Conservation (phyloP, 148 eudicot species). For the Silene uniflora region DNA sequence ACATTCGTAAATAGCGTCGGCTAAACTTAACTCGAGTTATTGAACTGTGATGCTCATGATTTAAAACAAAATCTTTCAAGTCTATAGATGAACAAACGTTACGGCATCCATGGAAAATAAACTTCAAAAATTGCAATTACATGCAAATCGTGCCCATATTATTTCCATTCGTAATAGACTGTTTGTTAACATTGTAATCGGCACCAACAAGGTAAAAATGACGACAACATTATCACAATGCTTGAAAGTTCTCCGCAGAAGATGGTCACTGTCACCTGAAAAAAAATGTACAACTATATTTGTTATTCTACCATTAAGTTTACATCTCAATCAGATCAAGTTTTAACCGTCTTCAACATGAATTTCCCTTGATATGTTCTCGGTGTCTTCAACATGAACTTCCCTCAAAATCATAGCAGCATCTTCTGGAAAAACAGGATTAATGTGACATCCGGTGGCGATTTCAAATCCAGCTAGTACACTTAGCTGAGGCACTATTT, state of each 20-base stretch:
- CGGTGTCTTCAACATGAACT: constrained; percentile 28
- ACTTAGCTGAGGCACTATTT: constrained; percentile 79
- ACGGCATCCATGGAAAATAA: background rate
- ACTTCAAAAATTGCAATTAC: background rate
- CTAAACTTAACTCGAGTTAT: too few species aligned
- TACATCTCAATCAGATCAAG: constrained; percentile 14
- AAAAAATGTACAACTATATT: background rate
- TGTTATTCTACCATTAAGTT: background rate
- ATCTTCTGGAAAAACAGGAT: constrained; percentile 94
- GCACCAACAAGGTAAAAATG: background rate
- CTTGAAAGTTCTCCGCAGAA: background rate
- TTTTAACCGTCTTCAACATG: constrained; percentile 22
- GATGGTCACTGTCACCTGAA: background rate
- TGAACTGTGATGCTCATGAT: too few species aligned
- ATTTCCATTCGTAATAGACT: background rate
- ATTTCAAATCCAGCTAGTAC: constrained; percentile 76
- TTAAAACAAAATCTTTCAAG: too few species aligned
- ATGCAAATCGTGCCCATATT: background rate
- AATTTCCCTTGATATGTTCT: constrained; percentile 8
- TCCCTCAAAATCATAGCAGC: constrained; percentile 77
- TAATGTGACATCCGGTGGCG: constrained; percentile 88
- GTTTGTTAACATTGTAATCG: background rate
- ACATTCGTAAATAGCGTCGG: too few species aligned
- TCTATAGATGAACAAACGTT: background rate
- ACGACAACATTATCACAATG: background rate